Base-by-base conservation (phyloP, 2,329 filamentous ascomycete species). In the Whalleya microplaca region DNA sequence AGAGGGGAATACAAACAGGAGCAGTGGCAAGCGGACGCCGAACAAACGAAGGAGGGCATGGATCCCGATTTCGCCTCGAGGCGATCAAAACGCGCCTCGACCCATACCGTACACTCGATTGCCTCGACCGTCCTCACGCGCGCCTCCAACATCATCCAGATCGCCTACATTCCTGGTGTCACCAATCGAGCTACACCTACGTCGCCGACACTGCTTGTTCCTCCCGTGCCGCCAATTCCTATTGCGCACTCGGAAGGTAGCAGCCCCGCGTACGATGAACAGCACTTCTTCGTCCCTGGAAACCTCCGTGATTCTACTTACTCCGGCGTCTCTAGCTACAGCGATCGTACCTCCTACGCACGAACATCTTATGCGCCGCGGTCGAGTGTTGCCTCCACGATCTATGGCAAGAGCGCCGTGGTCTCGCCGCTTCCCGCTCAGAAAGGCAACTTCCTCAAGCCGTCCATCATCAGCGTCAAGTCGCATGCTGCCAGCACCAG, bases 141-240 rank as follows among this genome's bases (percentile, higher is more conserved):
- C 60, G 95, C 95, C 47, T 98, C 95, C 69, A 99, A 99, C 78
- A 94, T 99, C 72, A 99, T 99, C 68, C 95, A 98, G 76, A 99
- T 99, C 75, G 95, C 95, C 53, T 99, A 98, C 74, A 98, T 99
- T 64, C 95, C 95, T 14, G 95, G 95, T 58, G 93, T 98, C 68
- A 97, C 92, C 58, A 97, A 97, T 76, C 86, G 94, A 64, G 92
- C 93, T 12, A 87, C 88, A 7, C 90, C 91, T 4, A 88, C 89
- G n/a, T 94, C 92, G 0, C 91, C 91, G 2, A 87, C 86, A 41
- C 78, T 92, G 19, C 83, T 94, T 48, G 90, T 96, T 3, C 92
- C 93, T n/a, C 94, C 94, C 0, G 93, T 99, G 3, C 95, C 95
- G 42, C 92, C 94, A 16, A 92, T 98, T 59, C 94, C 95, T 45